A percentile compares a stretch with the other conserved stretches of the same genome.
phyloP scores from a whole-genome alignment of 2,329 filamentous ascomycete species.

The Didymella pinodella region DNA sequence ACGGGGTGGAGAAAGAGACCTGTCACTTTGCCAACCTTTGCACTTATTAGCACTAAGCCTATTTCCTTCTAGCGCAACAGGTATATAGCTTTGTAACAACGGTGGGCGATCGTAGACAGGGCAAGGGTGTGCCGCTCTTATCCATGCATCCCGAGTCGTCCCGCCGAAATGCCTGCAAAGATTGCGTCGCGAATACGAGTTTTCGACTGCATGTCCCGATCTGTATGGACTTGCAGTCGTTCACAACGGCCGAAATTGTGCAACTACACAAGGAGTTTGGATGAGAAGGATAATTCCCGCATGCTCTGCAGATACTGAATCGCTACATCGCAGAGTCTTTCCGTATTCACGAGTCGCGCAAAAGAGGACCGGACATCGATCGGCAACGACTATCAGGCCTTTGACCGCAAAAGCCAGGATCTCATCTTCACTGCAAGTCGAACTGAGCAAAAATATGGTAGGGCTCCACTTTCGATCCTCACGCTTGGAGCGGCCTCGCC shows the following conservation, averaged over 20 bases:
- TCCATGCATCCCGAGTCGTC: conserved; percentile 45
- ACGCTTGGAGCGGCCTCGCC: neutral
- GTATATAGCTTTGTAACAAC: conserved; percentile 40
- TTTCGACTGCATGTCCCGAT: conserved; percentile 24
- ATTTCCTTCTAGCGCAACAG: conserved; percentile 41
- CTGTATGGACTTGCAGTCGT: conserved; percentile 22
- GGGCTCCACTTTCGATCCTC: conserved; percentile 3
- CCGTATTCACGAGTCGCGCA: conserved; percentile 13
- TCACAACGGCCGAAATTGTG: conserved; percentile 4
- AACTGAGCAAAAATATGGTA: neutral
- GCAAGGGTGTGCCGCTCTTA: conserved; percentile 40
- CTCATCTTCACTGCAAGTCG: neutral
- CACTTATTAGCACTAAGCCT: conserved; percentile 17
- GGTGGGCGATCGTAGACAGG: conserved; percentile 44
- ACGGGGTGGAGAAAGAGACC: conserved; percentile 2
- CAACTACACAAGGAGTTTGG: neutral
- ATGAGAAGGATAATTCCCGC: neutral
- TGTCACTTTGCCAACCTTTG: conserved; percentile 17
- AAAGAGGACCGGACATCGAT: conserved; percentile 19
- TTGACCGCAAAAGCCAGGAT: conserved; percentile 21
- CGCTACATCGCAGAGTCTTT: neutral
- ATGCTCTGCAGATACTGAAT: neutral
- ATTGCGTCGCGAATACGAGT: conserved; percentile 26
- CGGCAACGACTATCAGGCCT: conserved; percentile 23
- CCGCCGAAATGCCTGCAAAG: conserved; percentile 33